Percentiles rank a stretch among this genome's conserved stretches.
Conservation (phyloP, 1,284 basidiomycete species). For the Flammula alnicola region DNA sequence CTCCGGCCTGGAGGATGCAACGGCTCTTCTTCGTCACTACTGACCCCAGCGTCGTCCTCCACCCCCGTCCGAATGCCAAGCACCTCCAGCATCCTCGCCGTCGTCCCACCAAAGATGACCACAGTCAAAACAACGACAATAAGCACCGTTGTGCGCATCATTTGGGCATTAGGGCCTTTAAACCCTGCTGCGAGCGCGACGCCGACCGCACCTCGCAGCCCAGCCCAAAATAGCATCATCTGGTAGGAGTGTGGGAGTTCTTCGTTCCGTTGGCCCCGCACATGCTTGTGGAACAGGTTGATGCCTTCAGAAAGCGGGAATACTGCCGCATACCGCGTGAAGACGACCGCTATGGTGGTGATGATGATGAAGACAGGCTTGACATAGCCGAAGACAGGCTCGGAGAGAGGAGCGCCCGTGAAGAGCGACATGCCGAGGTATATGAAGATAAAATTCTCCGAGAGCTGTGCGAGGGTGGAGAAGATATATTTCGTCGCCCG, state of each 20-base stretch:
- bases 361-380: slow-evolving; percentile 96
- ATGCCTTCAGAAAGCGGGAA: slow-evolving; percentile 97
- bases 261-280: slow-evolving; percentile 83
- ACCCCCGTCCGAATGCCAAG: slow-evolving; percentile 97
- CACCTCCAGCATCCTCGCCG: slow-evolving; percentile 95
- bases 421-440: slow-evolving; percentile 97
- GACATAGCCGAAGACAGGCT: slow-evolving; percentile 83
- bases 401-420: slow-evolving; percentile 76
- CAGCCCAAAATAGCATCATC: slow-evolving; percentile 99
- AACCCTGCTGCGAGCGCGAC: slow-evolving; percentile 97
- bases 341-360: slow-evolving; percentile 88
- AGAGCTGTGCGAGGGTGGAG: slow-evolving; percentile 88
- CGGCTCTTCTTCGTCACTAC: slow-evolving; percentile 79
- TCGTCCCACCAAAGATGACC: slow-evolving; percentile 95
- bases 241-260: slow-evolving; percentile 95
- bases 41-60: slow-evolving; percentile 86
- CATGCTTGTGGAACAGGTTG: slow-evolving; percentile 88
- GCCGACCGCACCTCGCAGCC: slow-evolving; percentile 93
- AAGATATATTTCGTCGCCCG: slow-evolving; percentile 96
- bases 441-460: slow-evolving; percentile 99
- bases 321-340: slow-evolving; percentile 94
- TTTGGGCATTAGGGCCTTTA: slow-evolving; percentile 86
- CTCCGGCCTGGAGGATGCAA: slow-evolving; percentile 25
- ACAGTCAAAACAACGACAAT: slow-evolving; percentile 97
- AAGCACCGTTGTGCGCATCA: slow-evolving; percentile 91